phyloP scores from a whole-genome alignment of 2,329 filamentous ascomycete genomes.

The Metarhizium album region DNA sequence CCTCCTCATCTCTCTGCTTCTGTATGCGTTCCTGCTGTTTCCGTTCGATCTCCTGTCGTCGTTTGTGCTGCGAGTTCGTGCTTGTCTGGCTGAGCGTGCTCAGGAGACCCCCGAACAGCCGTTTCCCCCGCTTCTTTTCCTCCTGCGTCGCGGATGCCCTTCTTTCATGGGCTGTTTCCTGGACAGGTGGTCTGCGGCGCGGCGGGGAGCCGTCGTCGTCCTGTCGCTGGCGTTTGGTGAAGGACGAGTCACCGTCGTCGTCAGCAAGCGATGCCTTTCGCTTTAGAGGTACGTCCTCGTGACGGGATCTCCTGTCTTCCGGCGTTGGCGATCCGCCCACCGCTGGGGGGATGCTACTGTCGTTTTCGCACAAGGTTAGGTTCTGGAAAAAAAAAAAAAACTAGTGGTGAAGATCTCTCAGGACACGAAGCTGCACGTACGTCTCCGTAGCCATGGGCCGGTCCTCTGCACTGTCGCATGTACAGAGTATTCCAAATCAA shows the following conservation, averaged over 20 bases:
- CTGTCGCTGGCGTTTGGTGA: slow-evolving; percentile 17
- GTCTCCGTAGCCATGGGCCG: slow-evolving; percentile 6
- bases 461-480: neutral
- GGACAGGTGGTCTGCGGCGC: slow-evolving; percentile 5
- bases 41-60: slow-evolving; percentile 70
- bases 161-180: slow-evolving; percentile 8
- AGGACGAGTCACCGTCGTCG: slow-evolving; percentile 9
- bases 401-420: neutral
- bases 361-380: neutral
- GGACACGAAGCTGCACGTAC: slow-evolving; percentile 2
- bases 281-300: slow-evolving; percentile 14
- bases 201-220: slow-evolving; percentile 10
- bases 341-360: neutral
- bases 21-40: slow-evolving; percentile 68
- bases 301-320: neutral
- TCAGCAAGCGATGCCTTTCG: slow-evolving; percentile 17
- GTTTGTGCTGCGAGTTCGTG: slow-evolving; percentile 52
- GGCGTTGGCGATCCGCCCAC: neutral
- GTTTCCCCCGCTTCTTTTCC: slow-evolving; percentile 74
- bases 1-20: slow-evolving; percentile 61
- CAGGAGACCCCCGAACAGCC: slow-evolving; percentile 75
- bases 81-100: slow-evolving; percentile 67
- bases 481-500: neutral
- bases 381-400: no score
- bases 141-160: slow-evolving; percentile 36